These are phyloP conservation scores for Fusarium camptoceras DNA, from an alignment of 2,329 filamentous ascomycete genomes.

Conservation along the genomic window DNA sequence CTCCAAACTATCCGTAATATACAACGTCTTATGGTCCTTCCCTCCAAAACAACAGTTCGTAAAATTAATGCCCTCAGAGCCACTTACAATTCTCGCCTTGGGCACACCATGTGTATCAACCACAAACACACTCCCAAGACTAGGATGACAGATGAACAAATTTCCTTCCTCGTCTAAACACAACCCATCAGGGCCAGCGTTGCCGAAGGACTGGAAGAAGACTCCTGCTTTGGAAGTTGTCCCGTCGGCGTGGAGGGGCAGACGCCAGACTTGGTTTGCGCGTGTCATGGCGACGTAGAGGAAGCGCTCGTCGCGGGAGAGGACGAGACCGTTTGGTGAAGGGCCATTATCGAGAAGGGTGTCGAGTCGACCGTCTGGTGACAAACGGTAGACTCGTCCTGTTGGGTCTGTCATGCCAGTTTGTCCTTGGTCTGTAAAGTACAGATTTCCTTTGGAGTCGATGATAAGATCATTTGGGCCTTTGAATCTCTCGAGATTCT, in stretches of 20 bases:
- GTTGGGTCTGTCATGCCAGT: slow-evolving; percentile 57
- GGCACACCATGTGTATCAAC: slow-evolving; percentile 53
- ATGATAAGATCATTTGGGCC: slow-evolving; percentile 57
- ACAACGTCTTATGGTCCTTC: slow-evolving; percentile 52
- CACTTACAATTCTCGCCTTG: slow-evolving; percentile 52
- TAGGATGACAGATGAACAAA: slow-evolving; percentile 53
- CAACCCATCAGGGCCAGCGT: slow-evolving; percentile 55
- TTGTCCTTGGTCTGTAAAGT: slow-evolving; percentile 60
- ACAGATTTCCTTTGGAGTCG: slow-evolving; percentile 53
- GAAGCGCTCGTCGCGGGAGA: slow-evolving; percentile 54
- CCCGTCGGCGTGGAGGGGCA: slow-evolving; percentile 54
- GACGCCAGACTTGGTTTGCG: slow-evolving; percentile 56
- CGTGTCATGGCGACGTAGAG: slow-evolving; percentile 56
- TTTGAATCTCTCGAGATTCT: slow-evolving; percentile 58
- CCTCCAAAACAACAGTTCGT: slow-evolving; percentile 58
- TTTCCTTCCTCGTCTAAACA: slow-evolving; percentile 55
- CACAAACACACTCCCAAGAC: slow-evolving; percentile 53
- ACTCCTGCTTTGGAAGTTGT: slow-evolving; percentile 54
- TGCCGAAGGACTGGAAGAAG: slow-evolving; percentile 57
- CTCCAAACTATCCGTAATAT: slow-evolving; percentile 56
- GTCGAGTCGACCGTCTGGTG: slow-evolving; percentile 52
- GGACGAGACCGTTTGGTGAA: slow-evolving; percentile 55
- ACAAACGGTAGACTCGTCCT: slow-evolving; percentile 54
- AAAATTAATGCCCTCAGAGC: slow-evolving; percentile 50
- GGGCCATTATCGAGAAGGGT: slow-evolving; percentile 53